Percentiles rank a stretch among this genome's conserved stretches.
These are phyloP conservation scores for Phyllosticta citriasiana DNA, from an alignment of 2,329 filamentous ascomycete genomes.

Conservation along the genomic window DNA sequence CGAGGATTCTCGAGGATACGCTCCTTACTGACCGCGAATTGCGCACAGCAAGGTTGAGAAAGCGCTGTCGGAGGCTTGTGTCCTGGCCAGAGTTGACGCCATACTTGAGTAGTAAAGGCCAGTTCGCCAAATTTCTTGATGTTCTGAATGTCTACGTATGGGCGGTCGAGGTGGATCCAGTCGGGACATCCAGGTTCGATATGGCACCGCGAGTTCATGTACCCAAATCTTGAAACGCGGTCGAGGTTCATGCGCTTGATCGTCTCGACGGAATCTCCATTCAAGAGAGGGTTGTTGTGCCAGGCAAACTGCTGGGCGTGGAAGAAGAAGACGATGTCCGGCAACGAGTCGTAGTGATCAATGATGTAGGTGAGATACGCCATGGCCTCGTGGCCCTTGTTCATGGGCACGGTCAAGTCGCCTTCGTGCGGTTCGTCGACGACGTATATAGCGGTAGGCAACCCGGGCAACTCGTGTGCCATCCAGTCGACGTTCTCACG, in stretches of 20 bases:
- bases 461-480: slow-evolving; percentile 38
- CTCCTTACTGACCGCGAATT: slow-evolving; percentile 51
- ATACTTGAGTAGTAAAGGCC: slow-evolving; percentile 32
- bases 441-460: slow-evolving; percentile 41
- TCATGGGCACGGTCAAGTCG: slow-evolving; percentile 44
- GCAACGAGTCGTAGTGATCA: slow-evolving; percentile 50
- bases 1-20: slow-evolving; percentile 45
- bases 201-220: slow-evolving; percentile 46
- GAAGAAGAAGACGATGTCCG: slow-evolving; percentile 51
- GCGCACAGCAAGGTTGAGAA: slow-evolving; percentile 53
- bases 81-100: slow-evolving; percentile 39
- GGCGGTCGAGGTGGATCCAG: slow-evolving; percentile 41
- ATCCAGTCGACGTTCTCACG: slow-evolving; percentile 47
- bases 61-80: slow-evolving; percentile 41
- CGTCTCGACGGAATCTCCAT: slow-evolving; percentile 34
- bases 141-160: slow-evolving; percentile 28
- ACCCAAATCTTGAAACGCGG: slow-evolving; percentile 39
- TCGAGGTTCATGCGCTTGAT: slow-evolving; percentile 35
- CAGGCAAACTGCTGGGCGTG: slow-evolving; percentile 49
- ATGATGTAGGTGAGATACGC: slow-evolving; percentile 53
- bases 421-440: slow-evolving; percentile 37
- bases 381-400: slow-evolving; percentile 54
- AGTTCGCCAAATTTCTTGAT: slow-evolving; percentile 32
- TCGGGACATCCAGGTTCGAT: slow-evolving; percentile 47
- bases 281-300: slow-evolving; percentile 46